Evolutionary conservation across 257 asterid genomes (phyloP).

Genomic region (Gentiana dahurica): DNA sequence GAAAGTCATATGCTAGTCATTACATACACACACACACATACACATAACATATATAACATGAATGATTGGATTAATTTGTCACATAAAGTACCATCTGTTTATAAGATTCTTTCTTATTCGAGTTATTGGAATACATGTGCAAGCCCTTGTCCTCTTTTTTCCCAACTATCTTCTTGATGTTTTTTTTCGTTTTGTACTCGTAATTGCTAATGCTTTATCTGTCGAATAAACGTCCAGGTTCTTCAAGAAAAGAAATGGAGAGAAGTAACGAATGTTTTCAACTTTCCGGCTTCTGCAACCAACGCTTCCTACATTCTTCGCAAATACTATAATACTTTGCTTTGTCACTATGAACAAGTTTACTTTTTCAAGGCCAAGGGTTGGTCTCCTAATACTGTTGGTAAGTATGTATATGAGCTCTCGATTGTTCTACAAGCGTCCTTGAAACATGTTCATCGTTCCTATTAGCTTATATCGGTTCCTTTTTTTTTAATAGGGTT

Average conservation of each 20-base stretch:
- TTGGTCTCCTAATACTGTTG: conserved; percentile 50
- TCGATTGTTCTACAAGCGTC: neutral
- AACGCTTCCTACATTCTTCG: conserved; percentile 84
- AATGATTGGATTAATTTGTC: too few species aligned
- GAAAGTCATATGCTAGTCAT: too few species aligned
- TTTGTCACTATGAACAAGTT: conserved; percentile 72
- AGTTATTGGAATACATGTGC: too few species aligned
- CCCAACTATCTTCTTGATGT: too few species aligned
- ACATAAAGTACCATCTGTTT: too few species aligned
- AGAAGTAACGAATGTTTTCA: conserved; percentile 57
- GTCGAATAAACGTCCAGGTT: conserved; percentile 29
- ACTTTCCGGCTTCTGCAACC: conserved; percentile 80
- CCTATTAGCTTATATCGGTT: neutral
- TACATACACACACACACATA: too few species aligned
- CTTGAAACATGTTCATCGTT: too few species aligned
- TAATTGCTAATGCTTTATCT: neutral
- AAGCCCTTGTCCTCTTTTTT: too few species aligned
- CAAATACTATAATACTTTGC: conserved; percentile 61
- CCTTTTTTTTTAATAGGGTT: too few species aligned
- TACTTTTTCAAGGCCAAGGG: conserved; percentile 55
- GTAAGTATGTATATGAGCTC: conserved; percentile 12
- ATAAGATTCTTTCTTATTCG: too few species aligned
- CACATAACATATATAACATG: too few species aligned
- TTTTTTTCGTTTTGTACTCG: neutral
- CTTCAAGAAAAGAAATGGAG: conserved; percentile 67